These are phyloP conservation scores for Aspergillus sp. DNA, from an alignment of 2,329 filamentous ascomycete genomes.

Conservation along the genomic window DNA sequence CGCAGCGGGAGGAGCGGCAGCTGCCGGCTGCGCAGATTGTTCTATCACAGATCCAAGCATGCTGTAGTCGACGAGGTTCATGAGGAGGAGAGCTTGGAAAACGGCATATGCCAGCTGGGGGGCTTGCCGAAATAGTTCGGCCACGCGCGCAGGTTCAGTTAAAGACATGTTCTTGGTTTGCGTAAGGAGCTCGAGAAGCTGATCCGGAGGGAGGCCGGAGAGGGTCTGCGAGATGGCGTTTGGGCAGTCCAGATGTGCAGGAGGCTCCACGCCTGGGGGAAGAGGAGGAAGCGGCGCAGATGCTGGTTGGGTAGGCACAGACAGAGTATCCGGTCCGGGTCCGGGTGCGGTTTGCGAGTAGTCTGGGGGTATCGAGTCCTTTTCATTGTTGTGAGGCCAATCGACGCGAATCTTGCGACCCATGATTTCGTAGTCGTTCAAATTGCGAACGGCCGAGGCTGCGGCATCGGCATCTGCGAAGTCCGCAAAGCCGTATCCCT, in stretches of 20 bases:
- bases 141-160: constrained; percentile 76
- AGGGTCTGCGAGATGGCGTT: constrained; percentile 93
- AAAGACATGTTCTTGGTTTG: constrained; percentile 93
- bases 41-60: constrained; percentile 81
- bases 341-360: constrained; percentile 43
- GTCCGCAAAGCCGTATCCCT: constrained; percentile 95
- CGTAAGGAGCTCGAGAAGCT: constrained; percentile 87
- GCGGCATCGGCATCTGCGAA: constrained; percentile 91
- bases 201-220: constrained; percentile 76
- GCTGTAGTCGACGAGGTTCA: constrained; percentile 85
- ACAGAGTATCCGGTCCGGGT: constrained; percentile 36
- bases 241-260: constrained; percentile 75
- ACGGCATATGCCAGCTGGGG: constrained; percentile 93
- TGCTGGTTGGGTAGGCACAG: constrained; percentile 36
- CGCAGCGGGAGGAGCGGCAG: constrained; percentile 33
- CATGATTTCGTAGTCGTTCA: constrained; percentile 95
- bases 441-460: constrained; percentile 87
- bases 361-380: constrained; percentile 58
- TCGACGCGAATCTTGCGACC: constrained; percentile 91
- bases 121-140: constrained; percentile 80
- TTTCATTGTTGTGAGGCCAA: constrained; percentile 88
- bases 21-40: constrained; percentile 45
- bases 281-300: constrained; percentile 69
- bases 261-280: constrained; percentile 79
- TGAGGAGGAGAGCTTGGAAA: constrained; percentile 88